Evolutionary conservation across 148 eudicot genomes (phyloP), one percentile per base, ranked within the genome.

Genomic region (Salicornia ramosissima): DNA sequence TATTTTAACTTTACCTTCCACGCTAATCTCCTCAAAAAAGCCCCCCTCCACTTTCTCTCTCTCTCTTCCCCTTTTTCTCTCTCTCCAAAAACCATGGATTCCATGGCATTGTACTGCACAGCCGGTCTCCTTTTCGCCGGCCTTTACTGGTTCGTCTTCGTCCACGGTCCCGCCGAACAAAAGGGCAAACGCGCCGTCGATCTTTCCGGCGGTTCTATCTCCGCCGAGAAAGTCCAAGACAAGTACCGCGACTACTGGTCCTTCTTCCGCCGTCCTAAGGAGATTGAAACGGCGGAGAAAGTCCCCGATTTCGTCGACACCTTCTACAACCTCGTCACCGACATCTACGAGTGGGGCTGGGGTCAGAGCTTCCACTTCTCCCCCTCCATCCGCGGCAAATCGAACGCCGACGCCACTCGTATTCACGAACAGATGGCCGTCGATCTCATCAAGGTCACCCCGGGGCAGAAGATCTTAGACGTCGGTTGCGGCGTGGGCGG

Each of bases 301-400:
- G 87, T 84, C 31, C 87, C 85, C 0, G 81, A 74, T 26, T 79
- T 79, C 14, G 87, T 84, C 34, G 85, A 82, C 64, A 84, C 87
- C 14, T 84, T 84, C 33, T 84, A 84, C 78, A 82, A 84, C 49
- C 78, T 84, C 11, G 87, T 84, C 0, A 84, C 87, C 1, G 87
- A 84, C 63, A 84, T 84, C 62, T 84, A 84, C 81, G 87, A 84
- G 67, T 84, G 87, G 87, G 87, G 87, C 0, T 84, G 87, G 87
- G 87, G 87, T 13, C 87, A 84, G 66, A 81, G 85, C 29, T 84
- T 84, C 80, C 87, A 84, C 26, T 84, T 84, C 74, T 82, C 87
- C 25, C 87, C 87, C 0, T 50, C 79, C 18, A 5, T 84, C 34
- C 72, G 76, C 7, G 83, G 83, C 0, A 84, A 77, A 19, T 82